Conservation (phyloP, 2,329 filamentous ascomycete genomes). For the Lachnum nothofagi region DNA sequence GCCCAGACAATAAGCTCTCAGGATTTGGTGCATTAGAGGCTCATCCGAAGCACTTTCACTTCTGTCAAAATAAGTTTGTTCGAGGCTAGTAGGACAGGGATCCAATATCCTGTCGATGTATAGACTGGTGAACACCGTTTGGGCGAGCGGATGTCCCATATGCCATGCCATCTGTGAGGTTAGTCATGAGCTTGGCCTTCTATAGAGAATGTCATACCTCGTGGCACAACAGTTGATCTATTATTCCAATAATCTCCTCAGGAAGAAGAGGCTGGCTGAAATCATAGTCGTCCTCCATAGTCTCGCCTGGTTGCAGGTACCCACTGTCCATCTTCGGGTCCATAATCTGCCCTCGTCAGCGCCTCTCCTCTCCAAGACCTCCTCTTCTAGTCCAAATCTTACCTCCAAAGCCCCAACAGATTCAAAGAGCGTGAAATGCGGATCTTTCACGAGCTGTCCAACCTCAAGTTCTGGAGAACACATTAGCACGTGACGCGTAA, state of each 20-base stretch:
- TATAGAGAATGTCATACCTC: constrained; percentile 53
- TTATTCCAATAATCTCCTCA: constrained; percentile 82
- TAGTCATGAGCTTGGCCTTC: constrained; percentile 3
- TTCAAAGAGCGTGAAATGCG: constrained; percentile 88
- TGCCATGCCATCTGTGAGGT: constrained; percentile 81
- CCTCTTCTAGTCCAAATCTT: constrained; percentile 18
- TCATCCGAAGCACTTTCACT: constrained; percentile 29
- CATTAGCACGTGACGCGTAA: constrained; percentile 25
- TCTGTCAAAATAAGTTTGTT: constrained; percentile 32
- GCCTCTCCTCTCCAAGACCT: not conserved
- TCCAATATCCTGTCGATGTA: constrained; percentile 81
- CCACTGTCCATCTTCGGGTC: constrained; percentile 99
- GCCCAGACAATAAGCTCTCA: constrained; percentile 81
- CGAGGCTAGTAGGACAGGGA: constrained; percentile 58
- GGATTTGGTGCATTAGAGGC: constrained; percentile 54
- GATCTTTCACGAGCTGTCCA: constrained; percentile 89
- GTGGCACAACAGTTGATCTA: constrained; percentile 85
- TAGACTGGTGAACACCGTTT: constrained; percentile 87
- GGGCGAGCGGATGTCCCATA: constrained; percentile 87
- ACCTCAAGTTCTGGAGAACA: constrained; percentile 58
- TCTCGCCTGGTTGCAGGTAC: constrained; percentile 69
- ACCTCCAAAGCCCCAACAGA: constrained; percentile 82
- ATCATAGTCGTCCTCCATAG: constrained; percentile 80
- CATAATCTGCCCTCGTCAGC: constrained; percentile 67
- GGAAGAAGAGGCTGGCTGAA: constrained; percentile 62